Evolutionary conservation across 805 yeast genomes (phyloP), one percentile per base, ranked within the genome.

Genomic region (Candida coleopterorum): DNA sequence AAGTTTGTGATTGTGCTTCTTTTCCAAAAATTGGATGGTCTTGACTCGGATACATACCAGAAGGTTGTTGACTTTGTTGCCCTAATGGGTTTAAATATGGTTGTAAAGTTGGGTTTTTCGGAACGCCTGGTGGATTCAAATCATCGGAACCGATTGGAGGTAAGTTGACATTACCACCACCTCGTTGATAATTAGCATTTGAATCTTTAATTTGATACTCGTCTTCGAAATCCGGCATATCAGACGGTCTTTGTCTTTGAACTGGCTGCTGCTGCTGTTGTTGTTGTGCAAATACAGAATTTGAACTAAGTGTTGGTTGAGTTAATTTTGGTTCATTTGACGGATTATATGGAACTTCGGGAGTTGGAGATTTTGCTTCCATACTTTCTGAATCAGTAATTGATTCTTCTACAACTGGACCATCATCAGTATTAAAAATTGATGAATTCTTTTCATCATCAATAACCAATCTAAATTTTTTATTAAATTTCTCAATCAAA

Each of bases 221-320:
- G 47, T 72, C 77, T 17, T 72, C 77, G 41, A 72, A 76, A 23
- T 62, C 74, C 1, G 81, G 81, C 52, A 72, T 64, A 44, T 68
- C 73, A 15, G 46, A 35, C 2, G 68, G 63, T 11, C 25, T 17
- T 25, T 35, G 14, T 14, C 9, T 25, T 14, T 9, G 6, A 12
- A 4, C 14, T 7, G 15, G 6, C 7, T 14, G 17, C 7, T 25
- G 17, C 11, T 23, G 25, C 11, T 24, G 26, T 6, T 11, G 26
- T n/a, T 25, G 16, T 25, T 15, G 7, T 6, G 28, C 28, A 25
- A 25, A 25, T 6, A 17, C 28, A 7, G 28, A 25, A 11, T 25
- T 25, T 25, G 4, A 20, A 28, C 30, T 28, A 16, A 29, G 18
- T 6, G 9, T 4, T 17, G 8, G 12, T 28, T 28, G 22, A 9